These are phyloP conservation scores for Podospora tetraspora DNA, from an alignment of 495 filamentous ascomycete species.

Conservation along the genomic window DNA sequence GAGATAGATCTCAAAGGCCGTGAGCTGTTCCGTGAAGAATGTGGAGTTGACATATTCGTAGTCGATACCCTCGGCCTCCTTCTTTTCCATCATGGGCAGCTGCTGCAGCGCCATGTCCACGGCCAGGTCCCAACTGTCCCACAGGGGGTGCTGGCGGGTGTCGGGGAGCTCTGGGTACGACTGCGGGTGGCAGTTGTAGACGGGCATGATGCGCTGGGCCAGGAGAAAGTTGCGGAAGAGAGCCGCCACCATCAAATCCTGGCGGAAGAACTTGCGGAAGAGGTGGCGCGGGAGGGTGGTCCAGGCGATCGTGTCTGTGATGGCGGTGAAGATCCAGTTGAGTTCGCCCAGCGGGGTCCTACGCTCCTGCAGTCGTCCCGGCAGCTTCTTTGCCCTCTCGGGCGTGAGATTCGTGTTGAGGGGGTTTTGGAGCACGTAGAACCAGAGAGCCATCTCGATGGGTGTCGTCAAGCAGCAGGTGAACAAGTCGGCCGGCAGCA, in stretches of 20 bases:
- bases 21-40: slow-evolving; percentile 96
- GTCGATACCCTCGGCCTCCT: slow-evolving; percentile 63
- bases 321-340: slow-evolving; percentile 99
- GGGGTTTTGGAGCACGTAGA: slow-evolving; percentile 90
- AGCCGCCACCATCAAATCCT: slow-evolving; percentile 98
- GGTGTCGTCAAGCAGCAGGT: slow-evolving; percentile 94
- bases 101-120: slow-evolving; percentile 95
- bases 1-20: slow-evolving; percentile 97
- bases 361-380: slow-evolving; percentile 84
- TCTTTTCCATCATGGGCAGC: slow-evolving; percentile 71
- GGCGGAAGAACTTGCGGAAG: slow-evolving; percentile 94
- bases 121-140: slow-evolving; percentile 96
- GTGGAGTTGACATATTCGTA: slow-evolving; percentile 92
- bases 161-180: slow-evolving; percentile 84
- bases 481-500: slow-evolving; percentile 91
- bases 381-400: slow-evolving; percentile 74
- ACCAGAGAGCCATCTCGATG: slow-evolving; percentile 92
- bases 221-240: slow-evolving; percentile 95
- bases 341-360: slow-evolving; percentile 91
- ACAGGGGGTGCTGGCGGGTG: slow-evolving; percentile 87
- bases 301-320: slow-evolving; percentile 99
- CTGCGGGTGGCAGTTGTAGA: slow-evolving; percentile 89
- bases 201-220: slow-evolving; percentile 89
- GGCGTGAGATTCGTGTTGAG: slow-evolving; percentile 67
- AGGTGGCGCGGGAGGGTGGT: slow-evolving; percentile 80